Evolutionary conservation across 306 rosid species (phyloP), one percentile per base, ranked within the genome.

Genomic region (Acacia crassicarpa): DNA sequence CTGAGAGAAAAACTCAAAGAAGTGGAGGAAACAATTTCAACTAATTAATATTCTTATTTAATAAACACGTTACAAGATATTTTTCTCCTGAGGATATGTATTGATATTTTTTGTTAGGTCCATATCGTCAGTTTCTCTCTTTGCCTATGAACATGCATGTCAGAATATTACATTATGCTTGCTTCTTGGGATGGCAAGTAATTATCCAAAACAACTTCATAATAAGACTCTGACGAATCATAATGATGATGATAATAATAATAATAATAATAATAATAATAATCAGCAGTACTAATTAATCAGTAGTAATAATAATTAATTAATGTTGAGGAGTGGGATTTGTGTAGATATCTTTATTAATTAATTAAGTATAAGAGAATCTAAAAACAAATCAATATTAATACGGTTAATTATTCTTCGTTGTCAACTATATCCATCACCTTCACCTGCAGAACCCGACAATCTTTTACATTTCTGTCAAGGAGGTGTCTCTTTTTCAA

Each of bases 121-220:
- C 25, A 54, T 56, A 56, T 56, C 13, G 32, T 22, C 17, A 10
- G 4, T 61, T 27, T 23, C 32, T 61, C 67, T 61, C 67, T 61
- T 9, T 65, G 40, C 23, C 33, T 16, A 35, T 7, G 20, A 67
- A 67, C 72, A 35, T 67, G 5, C 72, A 35, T 38, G 5, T 65
- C 22, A 41, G 20, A 41, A 68, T 2, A 43, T 2, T 43, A 38
- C 51, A 41, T 68, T 49, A 68, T 32, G 35, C 30, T 68, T 38
- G 27, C 19, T 68, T 68, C 32, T 68, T 40, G 53, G 33, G 74
- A 10, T 6, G 10, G 61, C 43, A 74, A 51, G 46, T 75, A 75
- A 75, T 10, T 74, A 10, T 84, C 87, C 46, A 61, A 7, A 4
- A 74, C 65, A 70, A 43, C 70, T 27, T 62, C 87, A 84, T 46